Base-by-base conservation (phyloP, 2,329 filamentous ascomycete species). In the Pseudogymnoascus sp. region DNA sequence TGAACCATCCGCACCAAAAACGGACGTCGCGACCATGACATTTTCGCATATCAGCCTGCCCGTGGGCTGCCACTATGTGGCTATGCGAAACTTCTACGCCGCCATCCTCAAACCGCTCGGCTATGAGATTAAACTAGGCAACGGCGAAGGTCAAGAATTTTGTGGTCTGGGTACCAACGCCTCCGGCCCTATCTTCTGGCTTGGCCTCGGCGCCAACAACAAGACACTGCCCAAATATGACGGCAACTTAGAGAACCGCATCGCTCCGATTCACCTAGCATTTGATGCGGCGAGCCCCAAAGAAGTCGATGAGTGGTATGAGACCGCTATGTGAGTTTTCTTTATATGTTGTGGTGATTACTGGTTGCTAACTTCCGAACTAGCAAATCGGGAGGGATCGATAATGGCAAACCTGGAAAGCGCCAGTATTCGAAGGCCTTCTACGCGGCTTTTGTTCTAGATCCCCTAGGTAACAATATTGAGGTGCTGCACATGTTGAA, bases 1-100 rank as follows among this genome's bases (percentile, higher is more conserved):
- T 26, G 2, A 35, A 67, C 73, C 40, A 70, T 79, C 47, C 78
- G 79, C 67, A 74, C 73, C 4, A 50, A 67, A 50, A 19, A n/a
- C 21, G 29, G 21, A 6, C 33, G 60, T 24, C 60, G 64, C 24
- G 14, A 61, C 3, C 10, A 68, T 68, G 16, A 26, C 64, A 16
- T 56, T 68, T 63, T 33, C 53, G 26, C 67, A 68, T 61, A 62
- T 66, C 47, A 64, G 62, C 26, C 64, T 68, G 24, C 62, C 67
- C 31, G 63, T 64, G 6, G 64, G 63, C 37, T 35, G 31, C 14
- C 63, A 64, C 53, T 68, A 62, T 64, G 62, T 62, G 19, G 40
- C 44, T 19, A 67, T 67, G 67, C 66, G 66, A 38, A 64, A 64
- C 38, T 68, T 68, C 40, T 68, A 68, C 63, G 29, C 65, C 14